Evolutionary conservation across 1,284 basidiomycete genomes (phyloP), one percentile per base, ranked within the genome.

Genomic region (Naganishia albida): DNA sequence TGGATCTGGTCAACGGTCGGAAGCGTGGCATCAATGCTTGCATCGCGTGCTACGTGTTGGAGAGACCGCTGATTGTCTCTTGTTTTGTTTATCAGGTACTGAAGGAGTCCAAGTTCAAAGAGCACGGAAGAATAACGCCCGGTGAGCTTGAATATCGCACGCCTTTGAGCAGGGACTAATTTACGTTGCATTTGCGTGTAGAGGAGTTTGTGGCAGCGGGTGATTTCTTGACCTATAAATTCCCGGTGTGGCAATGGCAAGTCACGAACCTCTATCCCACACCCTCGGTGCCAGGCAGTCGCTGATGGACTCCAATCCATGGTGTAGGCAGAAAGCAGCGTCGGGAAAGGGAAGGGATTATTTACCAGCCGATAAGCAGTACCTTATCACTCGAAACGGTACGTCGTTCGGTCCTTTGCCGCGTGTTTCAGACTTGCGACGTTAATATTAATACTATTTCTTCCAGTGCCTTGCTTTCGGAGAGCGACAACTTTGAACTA

Each of bases 51-150:
- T 10, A 4, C 34, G 34, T 6, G 4, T 10, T 6, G 34, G 4
- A 34, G 34, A 4, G 10, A 6, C 10, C 34, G 34, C 34, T 34
- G 34, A 34, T 34, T 10, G 34, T 34, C 10, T 10, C 34, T 34
- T 50, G 23, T 39, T 25, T 38, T 20, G 12, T 39, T n/a, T 10
- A 20, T 30, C 65, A 93, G 92, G 94, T 98, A 38, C 85, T 99
- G 72, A 90, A 89, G 75, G 95, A 99, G 82, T 93, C 90, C 82
- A 98, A 98, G 79, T 99, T 99, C 84, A 98, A 96, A 79, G 95
- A 99, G 79, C 92, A 97, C 75, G 95, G 95, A 13, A 84, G 94
- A 63, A 95, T 96, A 74, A 97, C 91, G 18, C 94, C 93, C 69
- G 93, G 93, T 69, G 34, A 23, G 43, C 44, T 34, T 16, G 1